Evolutionary conservation across 805 yeast genomes (phyloP).

Genomic region (Cyberlindnera suaveolens): DNA sequence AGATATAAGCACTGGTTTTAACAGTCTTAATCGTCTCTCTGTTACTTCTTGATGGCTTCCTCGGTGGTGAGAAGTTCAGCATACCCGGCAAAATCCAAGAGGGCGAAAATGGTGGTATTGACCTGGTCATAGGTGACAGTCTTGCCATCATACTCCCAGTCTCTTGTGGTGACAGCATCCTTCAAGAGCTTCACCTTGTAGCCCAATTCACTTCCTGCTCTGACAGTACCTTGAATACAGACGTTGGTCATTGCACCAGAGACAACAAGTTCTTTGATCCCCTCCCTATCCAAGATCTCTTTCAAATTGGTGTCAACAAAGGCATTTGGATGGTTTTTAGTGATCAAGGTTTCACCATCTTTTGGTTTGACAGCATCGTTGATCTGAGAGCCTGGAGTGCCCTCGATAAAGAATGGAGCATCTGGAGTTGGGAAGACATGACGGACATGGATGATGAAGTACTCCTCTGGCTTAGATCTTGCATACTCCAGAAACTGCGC

Average conservation of each 20-base stretch:
- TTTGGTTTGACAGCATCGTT: slow-evolving; percentile 7
- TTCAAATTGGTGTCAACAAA: slow-evolving; percentile 11
- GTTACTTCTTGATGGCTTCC: background rate
- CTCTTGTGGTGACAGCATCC: slow-evolving; percentile 17
- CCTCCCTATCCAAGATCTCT: slow-evolving; percentile 4
- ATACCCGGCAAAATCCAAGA: slow-evolving; percentile 11
- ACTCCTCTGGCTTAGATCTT: slow-evolving; percentile 3
- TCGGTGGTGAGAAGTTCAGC: slow-evolving; percentile 1
- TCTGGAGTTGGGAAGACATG: slow-evolving; percentile 5
- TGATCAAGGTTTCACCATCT: slow-evolving; percentile 7
- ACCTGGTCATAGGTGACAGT: slow-evolving; percentile 9
- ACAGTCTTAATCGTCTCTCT: too few species aligned
- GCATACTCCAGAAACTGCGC: slow-evolving; percentile 8
- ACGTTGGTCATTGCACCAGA: slow-evolving; percentile 19
- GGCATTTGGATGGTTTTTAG: slow-evolving; percentile 13
- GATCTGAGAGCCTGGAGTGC: slow-evolving; percentile 10
- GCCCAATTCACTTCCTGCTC: slow-evolving; percentile 16
- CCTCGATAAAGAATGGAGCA: slow-evolving; percentile 9
- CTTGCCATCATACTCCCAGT: slow-evolving; percentile 13
- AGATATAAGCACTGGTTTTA: background rate
- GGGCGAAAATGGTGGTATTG: slow-evolving; percentile 11
- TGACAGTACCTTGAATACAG: slow-evolving; percentile 17
- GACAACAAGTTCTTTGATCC: slow-evolving; percentile 7
- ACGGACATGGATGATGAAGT: slow-evolving; percentile 11
- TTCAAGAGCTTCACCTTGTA: slow-evolving; percentile 10